phyloP scores from a whole-genome alignment of 208 protist species.

The Trypanosoma rangeli region DNA sequence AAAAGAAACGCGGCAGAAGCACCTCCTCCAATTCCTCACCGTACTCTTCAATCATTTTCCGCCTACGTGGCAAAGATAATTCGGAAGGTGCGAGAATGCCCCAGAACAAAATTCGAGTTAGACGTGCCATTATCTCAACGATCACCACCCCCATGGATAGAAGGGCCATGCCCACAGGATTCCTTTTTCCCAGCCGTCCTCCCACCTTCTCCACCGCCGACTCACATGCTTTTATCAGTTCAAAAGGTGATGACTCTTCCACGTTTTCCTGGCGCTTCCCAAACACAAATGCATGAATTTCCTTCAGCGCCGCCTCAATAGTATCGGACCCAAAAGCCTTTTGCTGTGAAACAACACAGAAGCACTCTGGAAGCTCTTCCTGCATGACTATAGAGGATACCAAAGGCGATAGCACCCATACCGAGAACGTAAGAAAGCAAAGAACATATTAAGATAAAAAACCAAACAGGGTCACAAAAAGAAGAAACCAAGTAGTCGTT shows the following conservation, averaged over 20 bases:
- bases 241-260: background rate
- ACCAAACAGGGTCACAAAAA: constrained; percentile 1
- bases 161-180: background rate
- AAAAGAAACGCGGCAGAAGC: constrained; percentile 30
- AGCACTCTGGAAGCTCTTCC: constrained; percentile 18
- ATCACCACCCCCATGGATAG: constrained; percentile 21
- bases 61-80: background rate
- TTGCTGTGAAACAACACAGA: constrained; percentile 13
- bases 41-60: constrained; percentile 15
- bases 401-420: background rate
- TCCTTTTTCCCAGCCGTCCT: constrained; percentile 11
- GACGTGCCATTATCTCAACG: constrained; percentile 27
- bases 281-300: constrained; percentile 29
- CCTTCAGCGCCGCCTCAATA: constrained; percentile 4
- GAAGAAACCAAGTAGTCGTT: constrained; percentile 1
- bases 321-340: constrained; percentile 13
- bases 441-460: background rate
- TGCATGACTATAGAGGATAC: constrained; percentile 20
- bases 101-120: constrained; percentile 30
- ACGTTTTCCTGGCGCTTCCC: background rate
- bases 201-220: constrained; percentile 18
- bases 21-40: constrained; percentile 20
- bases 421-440: constrained; percentile 15
- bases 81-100: constrained; percentile 1
- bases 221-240: constrained; percentile 14